Evolutionary conservation across 305 asterid genomes (phyloP).

Genomic region (Striga hermonthica): DNA sequence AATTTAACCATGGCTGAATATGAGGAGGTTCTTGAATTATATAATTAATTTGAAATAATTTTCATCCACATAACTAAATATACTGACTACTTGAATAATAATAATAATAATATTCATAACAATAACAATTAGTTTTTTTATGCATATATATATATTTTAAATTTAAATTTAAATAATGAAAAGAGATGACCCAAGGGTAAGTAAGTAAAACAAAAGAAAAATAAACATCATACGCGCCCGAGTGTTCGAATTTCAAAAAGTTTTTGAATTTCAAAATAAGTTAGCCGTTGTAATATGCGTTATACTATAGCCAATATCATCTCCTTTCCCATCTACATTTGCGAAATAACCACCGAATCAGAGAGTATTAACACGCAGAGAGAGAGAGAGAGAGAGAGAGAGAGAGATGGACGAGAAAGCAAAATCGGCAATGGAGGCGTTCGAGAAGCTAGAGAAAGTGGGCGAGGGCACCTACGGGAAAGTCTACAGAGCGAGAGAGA

Average conservation of each 20-base stretch:
- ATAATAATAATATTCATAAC: too few relatives aligned
- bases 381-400: neutral
- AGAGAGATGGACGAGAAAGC: conserved; percentile 40
- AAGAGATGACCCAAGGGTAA: too few relatives aligned
- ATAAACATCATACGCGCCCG: neutral
- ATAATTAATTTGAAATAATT: too few relatives aligned
- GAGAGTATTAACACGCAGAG: neutral
- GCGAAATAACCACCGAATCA: neutral
- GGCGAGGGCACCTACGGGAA: conserved; percentile 99
- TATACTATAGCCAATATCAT: conserved; percentile 13
- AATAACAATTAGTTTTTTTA: too few relatives aligned
- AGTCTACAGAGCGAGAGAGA: conserved; percentile 91
- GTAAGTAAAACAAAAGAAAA: too few relatives aligned
- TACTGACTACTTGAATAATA: too few relatives aligned
- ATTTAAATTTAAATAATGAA: too few relatives aligned
- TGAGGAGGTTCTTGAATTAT: too few relatives aligned
- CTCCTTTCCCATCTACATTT: conserved; percentile 2
- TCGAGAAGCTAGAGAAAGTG: conserved; percentile 94
- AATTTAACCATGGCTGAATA: too few relatives aligned
- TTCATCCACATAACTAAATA: too few relatives aligned
- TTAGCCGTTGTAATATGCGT: conserved; percentile 19
- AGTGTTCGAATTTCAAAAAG: neutral
- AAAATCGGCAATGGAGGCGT: conserved; percentile 84
- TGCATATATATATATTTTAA: too few relatives aligned
- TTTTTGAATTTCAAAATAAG: conserved; percentile 1